Conservation (phyloP, 306 rosid genomes). For the Carpinus viminea region DNA sequence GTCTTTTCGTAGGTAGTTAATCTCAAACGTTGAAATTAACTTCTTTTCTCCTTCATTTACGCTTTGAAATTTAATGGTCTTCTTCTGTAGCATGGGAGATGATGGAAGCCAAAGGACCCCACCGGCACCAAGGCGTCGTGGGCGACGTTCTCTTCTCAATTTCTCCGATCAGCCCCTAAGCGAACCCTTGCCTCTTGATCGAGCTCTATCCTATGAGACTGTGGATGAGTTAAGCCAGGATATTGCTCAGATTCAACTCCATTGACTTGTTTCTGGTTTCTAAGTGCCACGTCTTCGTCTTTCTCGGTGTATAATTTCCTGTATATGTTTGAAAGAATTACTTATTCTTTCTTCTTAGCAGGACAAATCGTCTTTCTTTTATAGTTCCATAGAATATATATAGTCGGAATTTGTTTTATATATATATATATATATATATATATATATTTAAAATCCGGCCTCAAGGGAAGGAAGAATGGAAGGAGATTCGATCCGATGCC, state of each 20-base stretch:
- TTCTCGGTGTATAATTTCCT: conserved; percentile 53
- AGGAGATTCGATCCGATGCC: no score
- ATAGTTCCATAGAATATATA: no score
- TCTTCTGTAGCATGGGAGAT: conserved; percentile 62
- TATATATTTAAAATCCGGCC: no score
- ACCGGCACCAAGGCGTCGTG: conserved; percentile 84
- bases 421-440: no score
- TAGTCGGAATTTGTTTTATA: no score
- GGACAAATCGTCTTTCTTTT: not conserved
- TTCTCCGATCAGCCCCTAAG: conserved; percentile 74
- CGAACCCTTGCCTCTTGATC: conserved; percentile 81
- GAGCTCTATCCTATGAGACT: conserved; percentile 68
- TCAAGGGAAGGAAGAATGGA: no score
- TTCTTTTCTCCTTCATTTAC: not conserved
- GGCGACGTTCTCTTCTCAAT: conserved; percentile 87
- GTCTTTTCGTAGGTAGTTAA: conserved; percentile 66
- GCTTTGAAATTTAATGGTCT: not conserved
- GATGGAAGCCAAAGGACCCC: conserved; percentile 81
- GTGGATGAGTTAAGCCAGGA: conserved; percentile 89
- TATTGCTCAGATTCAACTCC: conserved; percentile 90
- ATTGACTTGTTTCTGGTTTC: conserved; percentile 34
- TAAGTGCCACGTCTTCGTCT: conserved; percentile 23
- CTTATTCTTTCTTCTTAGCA: conserved; percentile 15
- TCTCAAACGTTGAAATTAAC: not conserved
- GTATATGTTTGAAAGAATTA: conserved; percentile 25